Evolutionary conservation across 306 rosid species (phyloP), one percentile per base, ranked within the genome.

Genomic region (Quercus glauca): DNA sequence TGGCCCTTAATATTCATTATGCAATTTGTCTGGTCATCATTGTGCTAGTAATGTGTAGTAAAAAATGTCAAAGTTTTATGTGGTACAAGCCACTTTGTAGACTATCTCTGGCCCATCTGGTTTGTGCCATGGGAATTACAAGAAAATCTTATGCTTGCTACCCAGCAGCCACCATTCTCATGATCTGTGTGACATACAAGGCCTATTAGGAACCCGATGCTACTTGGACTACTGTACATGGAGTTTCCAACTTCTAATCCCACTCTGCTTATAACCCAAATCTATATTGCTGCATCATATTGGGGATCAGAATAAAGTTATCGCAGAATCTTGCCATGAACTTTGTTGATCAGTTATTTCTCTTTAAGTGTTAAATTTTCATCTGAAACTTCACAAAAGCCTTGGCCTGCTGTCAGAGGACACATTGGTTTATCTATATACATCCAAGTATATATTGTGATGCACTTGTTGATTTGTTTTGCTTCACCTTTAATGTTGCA

Each of bases 401-500:
- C 53, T 67, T 67, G 9, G 6, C 49, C 51, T 67, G 3, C 25
- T 31, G 35, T 28, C 7, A 4, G 20, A 63, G n/a, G 17, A 12
- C 15, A 12, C 19, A 53, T 51, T 37, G 75, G 58, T 51, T 28
- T 74, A 56, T 78, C n/a, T 33, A 6, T 21, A 43, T 55, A 55
- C 74, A 26, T 31, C 63, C 28, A 18, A 55, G 28, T 51, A 9
- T 18, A 5, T 51, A 20, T 52, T 68, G 71, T 72, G 28, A 31
- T 56, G 71, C n/a, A 15, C 18, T 12, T 77, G 49, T 55, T 77
- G 15, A 51, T 41, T 78, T 81, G 64, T 77, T 18, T 70, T 33
- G 19, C 35, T 76, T 70, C 63, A 21, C 65, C 60, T 49, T 56
- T 61, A 71, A 28, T 57, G 74, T 85, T 86, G 89, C 94, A 95